phyloP scores from a whole-genome alignment of 2,329 filamentous ascomycete genomes.

The Paracorniculantispora psalliotae region DNA sequence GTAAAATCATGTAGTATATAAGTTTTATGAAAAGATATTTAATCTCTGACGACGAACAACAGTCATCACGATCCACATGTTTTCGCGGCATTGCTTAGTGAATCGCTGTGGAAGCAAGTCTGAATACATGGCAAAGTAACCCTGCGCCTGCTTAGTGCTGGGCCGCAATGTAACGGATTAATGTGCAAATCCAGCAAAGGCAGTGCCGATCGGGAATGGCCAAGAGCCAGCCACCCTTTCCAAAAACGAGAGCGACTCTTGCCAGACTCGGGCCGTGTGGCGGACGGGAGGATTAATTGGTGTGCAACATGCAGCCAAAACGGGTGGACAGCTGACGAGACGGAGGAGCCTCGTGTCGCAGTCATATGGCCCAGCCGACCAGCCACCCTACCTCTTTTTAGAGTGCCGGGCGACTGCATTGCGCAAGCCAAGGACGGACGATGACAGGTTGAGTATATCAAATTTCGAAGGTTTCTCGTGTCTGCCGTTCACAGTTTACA shows the following conservation, averaged over 20 bases:
- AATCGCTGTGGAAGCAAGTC: background rate
- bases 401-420: background rate
- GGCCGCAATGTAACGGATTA: background rate
- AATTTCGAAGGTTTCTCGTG: background rate
- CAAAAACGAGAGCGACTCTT: background rate
- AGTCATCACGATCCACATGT: no score
- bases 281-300: background rate
- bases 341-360: background rate
- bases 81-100: background rate
- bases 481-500: background rate
- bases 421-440: background rate
- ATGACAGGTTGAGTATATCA: background rate
- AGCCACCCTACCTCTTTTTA: background rate
- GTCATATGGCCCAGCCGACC: conserved; percentile 1
- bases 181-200: background rate
- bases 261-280: background rate
- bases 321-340: conserved; percentile 3
- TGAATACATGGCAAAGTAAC: background rate
- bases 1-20: background rate
- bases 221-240: background rate
- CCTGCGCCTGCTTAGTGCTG: no score
- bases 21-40: background rate
- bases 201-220: background rate
- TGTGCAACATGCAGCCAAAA: background rate
- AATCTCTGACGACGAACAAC: background rate